phyloP scores from a whole-genome alignment of 768 basidiomycete genomes.

The Royoungia palumana region DNA sequence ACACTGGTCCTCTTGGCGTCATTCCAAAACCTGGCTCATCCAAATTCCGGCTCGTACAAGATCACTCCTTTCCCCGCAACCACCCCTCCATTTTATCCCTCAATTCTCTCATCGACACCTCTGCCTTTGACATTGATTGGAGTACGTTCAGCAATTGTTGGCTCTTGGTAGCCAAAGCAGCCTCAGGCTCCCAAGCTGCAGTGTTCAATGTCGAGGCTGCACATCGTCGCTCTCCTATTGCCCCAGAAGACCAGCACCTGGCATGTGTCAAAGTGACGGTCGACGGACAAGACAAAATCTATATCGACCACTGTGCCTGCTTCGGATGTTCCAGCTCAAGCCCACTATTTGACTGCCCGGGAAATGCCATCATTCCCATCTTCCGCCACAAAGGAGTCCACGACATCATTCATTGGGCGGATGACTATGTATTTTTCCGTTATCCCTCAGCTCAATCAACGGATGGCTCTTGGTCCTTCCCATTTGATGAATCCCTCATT shows the following conservation, averaged over 20 bases:
- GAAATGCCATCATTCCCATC: slow-evolving; percentile 30
- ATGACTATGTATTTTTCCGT: slow-evolving; percentile 26
- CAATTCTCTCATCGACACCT: slow-evolving; percentile 26
- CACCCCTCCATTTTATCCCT: slow-evolving; percentile 18
- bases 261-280: neutral
- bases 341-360: slow-evolving; percentile 31
- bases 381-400: slow-evolving; percentile 11
- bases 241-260: neutral
- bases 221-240: neutral
- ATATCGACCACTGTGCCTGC: slow-evolving; percentile 6
- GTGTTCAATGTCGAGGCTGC: neutral
- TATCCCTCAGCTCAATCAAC: neutral
- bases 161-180: slow-evolving; percentile 28
- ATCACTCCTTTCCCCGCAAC: slow-evolving; percentile 20
- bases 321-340: slow-evolving; percentile 29
- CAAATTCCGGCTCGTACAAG: slow-evolving; percentile 33
- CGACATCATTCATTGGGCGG: slow-evolving; percentile 34
- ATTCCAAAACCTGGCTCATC: slow-evolving; percentile 33
- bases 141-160: slow-evolving; percentile 29
- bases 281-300: neutral
- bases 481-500: neutral
- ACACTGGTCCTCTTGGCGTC: slow-evolving; percentile 37
- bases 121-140: slow-evolving; percentile 31
- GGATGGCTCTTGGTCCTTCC: too few species aligned
- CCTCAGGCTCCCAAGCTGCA: slow-evolving; percentile 33